Evolutionary conservation across 345 rosid species (phyloP), one percentile per base, ranked within the genome.

Genomic region (Draba incana): DNA sequence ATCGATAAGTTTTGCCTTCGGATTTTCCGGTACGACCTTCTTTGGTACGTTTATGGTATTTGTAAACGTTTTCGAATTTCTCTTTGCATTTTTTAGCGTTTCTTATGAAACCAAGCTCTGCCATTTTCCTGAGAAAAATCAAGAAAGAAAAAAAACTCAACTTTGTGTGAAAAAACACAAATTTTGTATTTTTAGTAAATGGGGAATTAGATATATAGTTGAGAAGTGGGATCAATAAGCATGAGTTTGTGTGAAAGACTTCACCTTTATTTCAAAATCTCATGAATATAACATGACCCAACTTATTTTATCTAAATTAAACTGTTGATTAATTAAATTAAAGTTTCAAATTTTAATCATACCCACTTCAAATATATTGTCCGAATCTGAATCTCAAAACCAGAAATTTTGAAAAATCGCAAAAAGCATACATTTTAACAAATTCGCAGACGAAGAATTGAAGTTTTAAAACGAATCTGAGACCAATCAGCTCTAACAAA

Each of bases 11-110:
- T 64, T 89, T 92, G 74, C 87, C 90, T 57, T 83, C 83, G 20
- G 81, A 76, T 78, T 89, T 89, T 1, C 90, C 87, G 20, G 75
- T 78, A 3, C 91, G 85, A 9, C 96, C 84, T 53, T 92, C 96
- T 82, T 89, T 92, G 73, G 98, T 87, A 47, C 98, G 72, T 79
- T 83, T 92, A 80, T 92, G 97, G 76, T 92, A 92, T 75, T 92
- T 92, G 81, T 79, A 89, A 20, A 92, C 88, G 64, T 92, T 92
- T 82, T 92, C 98, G 74, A 92, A 92, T 50, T 92, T 92, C 86
- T 92, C 98, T 71, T 84, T 89, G 81, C 98, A 89, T 76, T 92
- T 92, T 85, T 92, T 92, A 5, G 88, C 81, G 66, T 82, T 85
- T 74, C 98, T 85, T 65, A 77, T 80, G 70, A 75, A 87, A 25